Base-by-base conservation (phyloP, 352 stramenopile species). In the Blastocystis sp. region DNA sequence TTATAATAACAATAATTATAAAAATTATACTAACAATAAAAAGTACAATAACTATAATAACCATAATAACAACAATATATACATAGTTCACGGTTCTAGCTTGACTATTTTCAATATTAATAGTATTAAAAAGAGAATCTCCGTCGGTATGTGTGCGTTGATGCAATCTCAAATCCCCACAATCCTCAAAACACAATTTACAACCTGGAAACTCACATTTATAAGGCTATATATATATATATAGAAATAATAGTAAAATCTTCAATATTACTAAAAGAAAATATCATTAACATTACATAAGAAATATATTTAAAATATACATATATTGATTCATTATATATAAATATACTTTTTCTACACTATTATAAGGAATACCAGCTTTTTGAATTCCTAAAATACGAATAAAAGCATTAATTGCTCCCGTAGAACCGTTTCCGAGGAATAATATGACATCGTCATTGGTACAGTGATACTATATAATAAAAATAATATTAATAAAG, bases 361-460 rank as follows among this genome's bases (percentile, higher is more conserved):
- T 19, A 30, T 27, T 27, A 37, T 49, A 49, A n/a, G 54, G 9
- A 11, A 41, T 48, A 33, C 21, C 9, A 13, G 45, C 41, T 9
- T 35, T 59, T 33, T 77, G 58, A 28, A 83, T 55, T 0, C 77
- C 77, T 0, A 88, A 66, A 35, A 77, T 71, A 11, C 69, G 41
- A 11, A 89, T 72, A 19, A 88, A 65, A 48, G 84, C 84, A 58
- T 73, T 73, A 5, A 86, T 67, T 9, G 83, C 83, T 23, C 72
- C 75, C 9, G 83, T 93, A 39, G 72, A 77, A 6, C 83, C 83
- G 16, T 73, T 73, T 2, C 83, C 83, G 3, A 75, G 79, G 71
- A 97, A 97, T 0, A 97, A 68, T 21, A 97, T 88, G 23, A 85
- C 79, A 68, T 97, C 90, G 34, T 85, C 42, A 7, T 44, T 37